Percentiles rank a stretch among this genome's conserved stretches.
Conservation (phyloP, 345 rosid genomes). For the Excoecaria cochinchinensis region DNA sequence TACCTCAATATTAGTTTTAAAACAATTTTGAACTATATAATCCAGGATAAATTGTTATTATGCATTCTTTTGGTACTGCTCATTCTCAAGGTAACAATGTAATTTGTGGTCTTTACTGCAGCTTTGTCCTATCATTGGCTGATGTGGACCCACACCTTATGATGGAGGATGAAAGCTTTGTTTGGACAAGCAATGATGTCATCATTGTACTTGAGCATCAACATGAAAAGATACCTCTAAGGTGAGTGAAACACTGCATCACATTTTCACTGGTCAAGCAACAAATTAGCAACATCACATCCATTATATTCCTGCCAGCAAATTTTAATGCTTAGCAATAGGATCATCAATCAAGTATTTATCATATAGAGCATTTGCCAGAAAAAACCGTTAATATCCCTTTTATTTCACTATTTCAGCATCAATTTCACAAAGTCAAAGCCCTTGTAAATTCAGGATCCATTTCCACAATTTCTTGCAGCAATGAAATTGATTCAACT, state of each 20-base stretch:
- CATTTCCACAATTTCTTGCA: not conserved
- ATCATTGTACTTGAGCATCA: slow-evolving; percentile 94
- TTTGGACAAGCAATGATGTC: slow-evolving; percentile 93
- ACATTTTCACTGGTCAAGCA: not conserved
- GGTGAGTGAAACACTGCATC: slow-evolving; percentile 43
- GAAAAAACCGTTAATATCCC: not conserved
- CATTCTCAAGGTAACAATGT: not conserved
- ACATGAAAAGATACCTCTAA: slow-evolving; percentile 82
- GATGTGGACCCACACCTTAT: slow-evolving; percentile 86
- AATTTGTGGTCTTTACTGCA: slow-evolving; percentile 27
- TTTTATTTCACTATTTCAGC: not conserved
- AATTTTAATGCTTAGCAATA: not conserved
- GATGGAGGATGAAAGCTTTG: slow-evolving; percentile 99
- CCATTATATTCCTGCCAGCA: not conserved
- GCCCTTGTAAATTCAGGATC: not conserved
- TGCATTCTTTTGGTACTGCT: not conserved
- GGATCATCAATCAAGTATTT: not conserved
- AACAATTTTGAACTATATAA: not conserved
- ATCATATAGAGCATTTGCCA: not conserved
- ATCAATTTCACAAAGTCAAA: not conserved
- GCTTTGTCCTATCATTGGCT: slow-evolving; percentile 91
- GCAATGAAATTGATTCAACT: not conserved
- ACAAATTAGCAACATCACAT: not conserved
- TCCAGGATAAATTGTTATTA: no score
- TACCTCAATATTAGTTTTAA: not conserved